These are phyloP conservation scores for Panellus pusillus DNA, from an alignment of 768 basidiomycete genomes.

Conservation along the genomic window DNA sequence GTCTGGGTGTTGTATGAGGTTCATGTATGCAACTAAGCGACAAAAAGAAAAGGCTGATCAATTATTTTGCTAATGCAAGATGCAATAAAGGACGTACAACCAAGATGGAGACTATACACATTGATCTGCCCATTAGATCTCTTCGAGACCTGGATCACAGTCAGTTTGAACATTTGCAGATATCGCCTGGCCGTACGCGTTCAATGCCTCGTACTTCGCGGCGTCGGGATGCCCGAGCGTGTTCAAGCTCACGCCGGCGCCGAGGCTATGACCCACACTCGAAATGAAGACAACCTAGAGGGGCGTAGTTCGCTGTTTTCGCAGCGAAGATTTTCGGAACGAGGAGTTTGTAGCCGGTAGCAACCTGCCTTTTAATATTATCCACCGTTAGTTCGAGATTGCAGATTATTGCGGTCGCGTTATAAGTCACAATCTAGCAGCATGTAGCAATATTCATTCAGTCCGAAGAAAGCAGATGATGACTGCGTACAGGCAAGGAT, in stretches of 20 bases:
- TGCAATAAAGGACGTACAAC: too few species aligned
- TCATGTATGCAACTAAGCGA: too few species aligned
- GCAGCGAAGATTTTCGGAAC: background rate
- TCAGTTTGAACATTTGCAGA: background rate
- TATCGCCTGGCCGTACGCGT: background rate
- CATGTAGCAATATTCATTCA: too few species aligned
- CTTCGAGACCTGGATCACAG: background rate
- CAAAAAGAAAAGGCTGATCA: too few species aligned
- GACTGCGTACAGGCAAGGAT: background rate
- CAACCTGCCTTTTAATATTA: background rate
- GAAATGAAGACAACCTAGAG: conserved; percentile 3
- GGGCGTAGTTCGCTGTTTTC: background rate
- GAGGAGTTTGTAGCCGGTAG: background rate
- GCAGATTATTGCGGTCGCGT: background rate
- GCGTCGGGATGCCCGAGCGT: too few species aligned
- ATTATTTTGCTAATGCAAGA: too few species aligned
- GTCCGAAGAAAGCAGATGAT: background rate
- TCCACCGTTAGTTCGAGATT: conserved; percentile 1
- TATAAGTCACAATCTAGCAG: conserved; percentile 1
- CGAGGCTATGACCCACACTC: background rate
- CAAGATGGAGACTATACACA: background rate
- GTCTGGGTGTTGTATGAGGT: too few species aligned
- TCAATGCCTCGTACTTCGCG: too few species aligned
- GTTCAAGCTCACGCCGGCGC: too few species aligned
- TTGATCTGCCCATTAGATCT: background rate